Evolutionary conservation across 1,284 basidiomycete species (phyloP), one percentile per base, ranked within the genome.

Genomic region (Trichosporon sp.): DNA sequence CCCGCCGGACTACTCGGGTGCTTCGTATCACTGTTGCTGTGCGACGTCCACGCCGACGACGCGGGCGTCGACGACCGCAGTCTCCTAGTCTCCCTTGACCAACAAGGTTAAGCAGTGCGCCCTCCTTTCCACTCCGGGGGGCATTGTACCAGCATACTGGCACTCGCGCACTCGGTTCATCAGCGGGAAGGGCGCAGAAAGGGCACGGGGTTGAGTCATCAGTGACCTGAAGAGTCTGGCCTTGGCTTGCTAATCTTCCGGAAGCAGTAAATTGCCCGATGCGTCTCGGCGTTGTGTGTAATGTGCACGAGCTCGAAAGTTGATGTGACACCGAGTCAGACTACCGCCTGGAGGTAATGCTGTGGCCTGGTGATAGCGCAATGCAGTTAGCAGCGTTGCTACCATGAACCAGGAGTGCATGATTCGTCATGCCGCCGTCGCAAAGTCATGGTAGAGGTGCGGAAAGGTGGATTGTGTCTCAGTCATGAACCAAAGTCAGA

Each of bases 241-340:
- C 37, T 38, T 38, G 10, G 37, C 10, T 8, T 51, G 48, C n/a
- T 51, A 51, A 51, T n/a, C 48, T 51, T 51, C 48, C 48, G 48
- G 48, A 51, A 51, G 48, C 48, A 51, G 48, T 51, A 21, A 51
- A 19, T 51, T 51, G 48, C 48, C 48, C 48, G 48, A 51, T 51
- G n/a, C 19, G 48, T 51, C 48, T 51, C n/a, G 26, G 26, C 26
- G 26, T 26, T 26, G 26, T 26, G 26, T 26, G 26, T 26, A 26
- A 26, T 26, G 26, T 26, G 26, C 26, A 26, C 26, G 26, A 26
- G 26, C 26, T 26, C 26, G 26, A 26, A 26, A 26, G 26, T 26
- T 26, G 26, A 26, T 26, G 26, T 26, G 26, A 26, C 26, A 26
- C 26, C 26, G 26, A 26, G 26, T 26, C 26, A 26, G 26, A 26